These are phyloP conservation scores for Mycena chlorophos DNA, from an alignment of 768 basidiomycete genomes.

Conservation along the genomic window DNA sequence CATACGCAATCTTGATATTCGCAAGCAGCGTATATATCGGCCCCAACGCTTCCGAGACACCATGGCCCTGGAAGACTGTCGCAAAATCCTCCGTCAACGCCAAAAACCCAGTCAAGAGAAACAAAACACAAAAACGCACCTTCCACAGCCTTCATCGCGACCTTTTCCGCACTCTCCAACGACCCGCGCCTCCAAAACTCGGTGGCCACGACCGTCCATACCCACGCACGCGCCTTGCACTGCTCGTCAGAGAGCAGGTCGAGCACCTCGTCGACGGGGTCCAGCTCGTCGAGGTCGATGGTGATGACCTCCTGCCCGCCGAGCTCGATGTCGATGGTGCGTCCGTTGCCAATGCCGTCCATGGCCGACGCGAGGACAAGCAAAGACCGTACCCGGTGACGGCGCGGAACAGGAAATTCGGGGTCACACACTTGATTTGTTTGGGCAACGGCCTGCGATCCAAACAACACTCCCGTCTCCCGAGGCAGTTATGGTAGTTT, in stretches of 20 bases:
- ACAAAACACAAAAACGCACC: constrained; percentile 41
- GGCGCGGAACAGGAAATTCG: constrained; percentile 4
- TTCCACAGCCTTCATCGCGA: constrained; percentile 65
- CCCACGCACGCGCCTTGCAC: constrained; percentile 55
- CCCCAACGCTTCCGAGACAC: constrained; percentile 37
- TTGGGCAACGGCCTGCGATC: too few relatives aligned
- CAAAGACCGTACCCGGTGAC: neutral
- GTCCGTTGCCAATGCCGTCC: constrained; percentile 38
- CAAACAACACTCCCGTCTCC: too few relatives aligned
- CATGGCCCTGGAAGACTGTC: neutral
- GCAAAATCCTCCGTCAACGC: neutral
- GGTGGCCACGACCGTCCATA: constrained; percentile 81
- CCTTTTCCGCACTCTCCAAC: constrained; percentile 73
- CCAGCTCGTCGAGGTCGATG: constrained; percentile 85
- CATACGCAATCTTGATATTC: constrained; percentile 78
- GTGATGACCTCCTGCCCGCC: constrained; percentile 85
- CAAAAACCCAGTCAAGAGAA: neutral
- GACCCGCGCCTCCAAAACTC: constrained; percentile 87
- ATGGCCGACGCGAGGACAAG: constrained; percentile 3
- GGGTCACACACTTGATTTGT: too few relatives aligned
- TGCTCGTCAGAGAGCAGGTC: constrained; percentile 72
- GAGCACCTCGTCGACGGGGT: constrained; percentile 73
- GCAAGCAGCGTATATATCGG: constrained; percentile 83
- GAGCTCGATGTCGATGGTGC: constrained; percentile 74
- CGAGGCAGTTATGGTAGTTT: too few relatives aligned